Evolutionary conservation across 1,139 yeast genomes (phyloP).

Genomic region (Hemisphaericaspora xylofermentans): DNA sequence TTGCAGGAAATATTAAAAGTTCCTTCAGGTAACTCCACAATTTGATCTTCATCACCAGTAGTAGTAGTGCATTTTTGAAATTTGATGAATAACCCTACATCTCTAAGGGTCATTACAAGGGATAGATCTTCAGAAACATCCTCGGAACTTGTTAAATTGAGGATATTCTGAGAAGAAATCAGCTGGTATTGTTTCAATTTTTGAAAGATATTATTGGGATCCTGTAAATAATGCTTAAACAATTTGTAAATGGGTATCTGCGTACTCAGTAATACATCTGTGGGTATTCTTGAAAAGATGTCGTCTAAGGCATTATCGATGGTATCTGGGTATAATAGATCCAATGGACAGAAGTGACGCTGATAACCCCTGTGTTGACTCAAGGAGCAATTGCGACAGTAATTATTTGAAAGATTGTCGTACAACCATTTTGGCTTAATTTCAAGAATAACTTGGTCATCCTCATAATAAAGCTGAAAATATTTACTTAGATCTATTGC

Average conservation of each 20-base stretch:
- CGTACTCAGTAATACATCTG: slow-evolving; percentile 19
- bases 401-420: slow-evolving; percentile 36
- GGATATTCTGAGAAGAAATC: slow-evolving; percentile 33
- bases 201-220: slow-evolving; percentile 38
- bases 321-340: slow-evolving; percentile 34
- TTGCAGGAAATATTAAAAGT: slow-evolving; percentile 36
- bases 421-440: slow-evolving; percentile 51
- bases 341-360: slow-evolving; percentile 48
- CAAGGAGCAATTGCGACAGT: slow-evolving; percentile 48
- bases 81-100: slow-evolving; percentile 50
- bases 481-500: slow-evolving; percentile 31
- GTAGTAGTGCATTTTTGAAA: slow-evolving; percentile 33
- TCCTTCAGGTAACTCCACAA: slow-evolving; percentile 12
- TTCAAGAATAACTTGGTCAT: slow-evolving; percentile 31
- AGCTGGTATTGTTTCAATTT: slow-evolving; percentile 38
- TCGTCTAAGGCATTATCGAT: slow-evolving; percentile 37
- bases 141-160: slow-evolving; percentile 31
- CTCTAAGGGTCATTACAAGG: slow-evolving; percentile 55
- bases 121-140: slow-evolving; percentile 48
- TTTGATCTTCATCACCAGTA: not conserved
- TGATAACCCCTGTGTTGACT: slow-evolving; percentile 33
- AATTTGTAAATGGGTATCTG: slow-evolving; percentile 33
- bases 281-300: slow-evolving; percentile 30
- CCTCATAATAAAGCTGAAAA: slow-evolving; percentile 32
- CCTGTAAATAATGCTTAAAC: slow-evolving; percentile 27